Conservation (phyloP, 169 alveolate genomes). For the Eimeria praecox region DNA sequence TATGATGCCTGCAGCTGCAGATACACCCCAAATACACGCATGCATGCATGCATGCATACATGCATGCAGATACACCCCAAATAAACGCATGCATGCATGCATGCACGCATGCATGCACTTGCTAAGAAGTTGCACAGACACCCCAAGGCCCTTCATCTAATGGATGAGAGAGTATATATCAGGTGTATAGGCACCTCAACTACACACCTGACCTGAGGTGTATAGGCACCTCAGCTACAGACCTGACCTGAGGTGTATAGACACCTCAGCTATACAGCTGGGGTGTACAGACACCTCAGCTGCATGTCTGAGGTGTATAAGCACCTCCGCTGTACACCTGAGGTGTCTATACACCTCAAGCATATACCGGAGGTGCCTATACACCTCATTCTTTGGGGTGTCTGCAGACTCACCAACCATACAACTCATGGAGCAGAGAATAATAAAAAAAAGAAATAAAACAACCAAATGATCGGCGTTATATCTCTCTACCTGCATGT, state of each 20-base stretch:
- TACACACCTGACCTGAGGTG: not conserved
- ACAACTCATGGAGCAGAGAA: conserved; percentile 25
- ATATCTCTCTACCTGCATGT: not conserved
- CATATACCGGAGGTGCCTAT: not conserved
- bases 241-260: too few species aligned
- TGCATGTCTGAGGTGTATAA: not conserved
- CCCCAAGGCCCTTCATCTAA: not conserved
- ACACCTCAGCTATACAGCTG: not conserved
- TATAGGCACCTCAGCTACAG: not conserved
- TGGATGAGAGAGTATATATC: too few species aligned
- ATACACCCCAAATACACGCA: too few species aligned
- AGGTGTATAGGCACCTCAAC: too few species aligned
- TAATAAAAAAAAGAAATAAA: conserved; percentile 4
- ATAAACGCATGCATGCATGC: not conserved
- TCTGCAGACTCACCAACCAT: not conserved
- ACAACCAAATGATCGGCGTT: conserved; percentile 24
- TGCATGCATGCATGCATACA: not conserved
- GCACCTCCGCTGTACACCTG: not conserved
- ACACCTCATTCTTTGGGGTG: too few species aligned
- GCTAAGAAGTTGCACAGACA: not conserved
- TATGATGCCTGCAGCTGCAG: too few species aligned
- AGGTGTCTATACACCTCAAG: not conserved
- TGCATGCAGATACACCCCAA: not conserved
- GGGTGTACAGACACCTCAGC: not conserved
- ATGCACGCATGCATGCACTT: not conserved